Evolutionary conservation across 169 alveolate species (phyloP).

Genomic region (Perkinsus chesapeaki): DNA sequence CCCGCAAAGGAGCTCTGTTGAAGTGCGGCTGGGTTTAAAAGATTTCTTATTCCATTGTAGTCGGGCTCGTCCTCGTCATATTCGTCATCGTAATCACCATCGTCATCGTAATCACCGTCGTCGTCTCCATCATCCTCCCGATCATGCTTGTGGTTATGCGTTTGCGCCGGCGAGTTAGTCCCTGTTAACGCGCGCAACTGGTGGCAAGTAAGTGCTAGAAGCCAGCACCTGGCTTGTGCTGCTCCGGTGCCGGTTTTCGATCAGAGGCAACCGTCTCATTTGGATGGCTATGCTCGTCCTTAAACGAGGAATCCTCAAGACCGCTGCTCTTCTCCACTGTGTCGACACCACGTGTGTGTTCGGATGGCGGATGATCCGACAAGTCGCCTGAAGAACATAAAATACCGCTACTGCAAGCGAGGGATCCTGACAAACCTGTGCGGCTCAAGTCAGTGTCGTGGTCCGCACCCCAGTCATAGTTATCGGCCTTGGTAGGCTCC

Average conservation of each 20-base stretch:
- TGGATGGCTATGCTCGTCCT: too few species aligned
- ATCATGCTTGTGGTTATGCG: background rate
- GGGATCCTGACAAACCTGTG: background rate
- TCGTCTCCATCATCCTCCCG: background rate
- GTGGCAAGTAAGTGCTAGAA: too few species aligned
- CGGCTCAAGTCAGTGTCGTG: background rate
- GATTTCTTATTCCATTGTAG: background rate
- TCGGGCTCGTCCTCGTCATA: background rate
- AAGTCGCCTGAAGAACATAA: too few species aligned
- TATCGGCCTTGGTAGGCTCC: background rate
- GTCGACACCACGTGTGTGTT: too few species aligned
- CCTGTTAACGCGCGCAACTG: too few species aligned
- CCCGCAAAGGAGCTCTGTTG: background rate
- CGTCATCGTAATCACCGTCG: background rate
- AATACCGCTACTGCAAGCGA: too few species aligned
- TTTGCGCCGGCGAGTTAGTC: background rate
- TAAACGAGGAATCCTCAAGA: too few species aligned
- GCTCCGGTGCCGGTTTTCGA: too few species aligned
- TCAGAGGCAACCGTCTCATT: too few species aligned
- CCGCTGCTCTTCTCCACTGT: too few species aligned
- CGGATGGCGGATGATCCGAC: too few species aligned
- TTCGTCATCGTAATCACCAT: background rate
- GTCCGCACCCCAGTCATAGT: background rate
- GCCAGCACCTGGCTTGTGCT: background rate
- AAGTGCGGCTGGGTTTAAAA: background rate